Evolutionary conservation across 2,329 filamentous ascomycete genomes (phyloP), one percentile per base, ranked within the genome.

Genomic region (Cadophora gregata): DNA sequence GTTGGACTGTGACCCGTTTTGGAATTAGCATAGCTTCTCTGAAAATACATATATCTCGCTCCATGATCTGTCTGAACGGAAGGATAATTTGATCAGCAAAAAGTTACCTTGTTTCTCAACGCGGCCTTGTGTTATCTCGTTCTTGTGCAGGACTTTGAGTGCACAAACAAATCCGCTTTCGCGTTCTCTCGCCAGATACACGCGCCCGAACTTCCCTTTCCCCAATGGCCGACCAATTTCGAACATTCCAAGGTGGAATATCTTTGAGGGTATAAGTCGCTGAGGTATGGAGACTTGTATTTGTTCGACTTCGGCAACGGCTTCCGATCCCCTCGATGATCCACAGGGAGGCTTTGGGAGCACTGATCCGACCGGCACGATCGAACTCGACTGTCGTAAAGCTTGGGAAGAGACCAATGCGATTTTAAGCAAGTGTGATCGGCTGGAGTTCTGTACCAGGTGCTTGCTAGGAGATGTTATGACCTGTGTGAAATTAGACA

Each of bases 391-490:
- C 77, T 80, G 80, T 79, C 90, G 86, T 65, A 86, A 83, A 67
- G 86, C 83, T 83, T 92, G 86, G 59, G 89, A 88, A 65, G 90
- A 84, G 70, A 93, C 81, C 14, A 97, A 84, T 27, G 91, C 91
- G 60, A 93, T 87, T 80, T 97, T 97, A 80, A 95, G 88, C 62
- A 97, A 87, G 72, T 96, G 96, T 67, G 93, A 86, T 71, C 93
- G 86, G 76, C 86, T 90, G 59, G 84, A 83, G 74, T 83, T 85
- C 65, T 42, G 38, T 19, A 42, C 38, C 19, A 42, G 38, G 19
- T 42, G 38, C 9, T 42, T n/a, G n/a, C n/a, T n/a, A n/a, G n/a
- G n/a, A n/a, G n/a, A n/a, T n/a, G n/a, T n/a, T n/a, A n/a, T n/a
- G n/a, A n/a, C n/a, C n/a, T n/a, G n/a, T n/a, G n/a, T n/a, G n/a